A percentile compares a stretch with the other conserved stretches of the same genome.
Evolutionary conservation across 306 rosid species (phyloP).

Genomic region (Cicer yamashitae): DNA sequence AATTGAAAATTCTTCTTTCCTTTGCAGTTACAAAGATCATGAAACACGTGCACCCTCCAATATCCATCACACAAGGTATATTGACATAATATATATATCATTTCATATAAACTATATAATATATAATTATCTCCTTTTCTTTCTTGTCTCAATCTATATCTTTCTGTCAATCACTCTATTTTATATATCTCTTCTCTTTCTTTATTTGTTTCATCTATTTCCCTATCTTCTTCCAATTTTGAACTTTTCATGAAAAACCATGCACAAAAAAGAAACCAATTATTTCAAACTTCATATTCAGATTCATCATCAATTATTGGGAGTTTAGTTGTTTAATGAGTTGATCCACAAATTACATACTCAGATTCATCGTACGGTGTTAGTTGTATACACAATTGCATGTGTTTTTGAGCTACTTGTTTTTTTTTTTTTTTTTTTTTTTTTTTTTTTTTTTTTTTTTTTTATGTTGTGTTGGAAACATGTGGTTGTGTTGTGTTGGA

Average conservation of each 20-base stretch:
- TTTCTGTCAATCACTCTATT: conserved; percentile 25
- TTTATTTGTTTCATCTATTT: conserved; percentile 30
- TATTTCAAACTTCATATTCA: neutral
- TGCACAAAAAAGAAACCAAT: conserved; percentile 10
- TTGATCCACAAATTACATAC: conserved; percentile 45
- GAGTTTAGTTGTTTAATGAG: conserved; percentile 49
- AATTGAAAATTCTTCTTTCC: conserved; percentile 54
- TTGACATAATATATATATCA: neutral
- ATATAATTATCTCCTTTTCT: conserved; percentile 49
- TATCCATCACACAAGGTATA: conserved; percentile 74
- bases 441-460: neutral
- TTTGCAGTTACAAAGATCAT: conserved; percentile 59
- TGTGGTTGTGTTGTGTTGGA: conserved; percentile 45
- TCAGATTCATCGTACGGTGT: conserved; percentile 40
- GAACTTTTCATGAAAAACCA: conserved; percentile 17
- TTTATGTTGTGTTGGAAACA: conserved; percentile 17
- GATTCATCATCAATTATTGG: conserved; percentile 45
- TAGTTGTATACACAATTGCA: conserved; percentile 8
- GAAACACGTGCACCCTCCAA: conserved; percentile 83
- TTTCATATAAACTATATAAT: conserved; percentile 22
- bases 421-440: neutral
- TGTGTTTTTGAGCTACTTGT: conserved; percentile 27
- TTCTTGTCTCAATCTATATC: conserved; percentile 37
- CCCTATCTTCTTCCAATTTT: conserved; percentile 29
- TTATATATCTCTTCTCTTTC: neutral